These are phyloP conservation scores for Hibiscus trionum DNA, from an alignment of 345 rosid species.

Conservation along the genomic window DNA sequence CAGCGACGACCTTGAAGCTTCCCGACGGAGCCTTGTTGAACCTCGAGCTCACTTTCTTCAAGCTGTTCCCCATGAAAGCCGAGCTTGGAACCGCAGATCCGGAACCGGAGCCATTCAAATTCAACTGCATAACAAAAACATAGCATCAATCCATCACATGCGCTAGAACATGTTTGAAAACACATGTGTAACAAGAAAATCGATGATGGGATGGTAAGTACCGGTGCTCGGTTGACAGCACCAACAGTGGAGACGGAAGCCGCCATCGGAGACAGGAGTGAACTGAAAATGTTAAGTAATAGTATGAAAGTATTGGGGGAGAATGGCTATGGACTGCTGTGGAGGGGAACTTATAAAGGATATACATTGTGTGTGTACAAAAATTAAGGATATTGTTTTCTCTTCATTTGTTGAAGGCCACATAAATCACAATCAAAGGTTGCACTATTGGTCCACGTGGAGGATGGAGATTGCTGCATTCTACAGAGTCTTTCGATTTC, in stretches of 20 bases:
- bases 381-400: slow-evolving; percentile 18
- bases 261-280: slow-evolving; percentile 44
- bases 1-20: slow-evolving; percentile 51
- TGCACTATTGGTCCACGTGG: slow-evolving; percentile 34
- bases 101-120: slow-evolving; percentile 62
- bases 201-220: neutral
- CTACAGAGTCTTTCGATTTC: neutral
- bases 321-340: neutral
- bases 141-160: neutral
- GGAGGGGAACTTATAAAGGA: slow-evolving; percentile 19
- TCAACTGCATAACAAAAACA: slow-evolving; percentile 40
- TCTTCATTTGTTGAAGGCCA: slow-evolving; percentile 26
- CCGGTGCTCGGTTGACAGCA: slow-evolving; percentile 68
- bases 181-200: neutral
- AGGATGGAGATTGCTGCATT: neutral
- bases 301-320: neutral
- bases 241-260: slow-evolving; percentile 75
- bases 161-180: neutral
- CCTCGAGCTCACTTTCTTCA: slow-evolving; percentile 61
- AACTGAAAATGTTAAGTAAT: neutral
- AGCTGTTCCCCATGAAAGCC: slow-evolving; percentile 56
- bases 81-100: slow-evolving; percentile 55
- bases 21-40: slow-evolving; percentile 20
- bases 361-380: slow-evolving; percentile 22
- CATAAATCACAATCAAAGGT: slow-evolving; percentile 32